Base-by-base conservation (phyloP, 768 basidiomycete genomes). In the Pulveroboletus sp. region DNA sequence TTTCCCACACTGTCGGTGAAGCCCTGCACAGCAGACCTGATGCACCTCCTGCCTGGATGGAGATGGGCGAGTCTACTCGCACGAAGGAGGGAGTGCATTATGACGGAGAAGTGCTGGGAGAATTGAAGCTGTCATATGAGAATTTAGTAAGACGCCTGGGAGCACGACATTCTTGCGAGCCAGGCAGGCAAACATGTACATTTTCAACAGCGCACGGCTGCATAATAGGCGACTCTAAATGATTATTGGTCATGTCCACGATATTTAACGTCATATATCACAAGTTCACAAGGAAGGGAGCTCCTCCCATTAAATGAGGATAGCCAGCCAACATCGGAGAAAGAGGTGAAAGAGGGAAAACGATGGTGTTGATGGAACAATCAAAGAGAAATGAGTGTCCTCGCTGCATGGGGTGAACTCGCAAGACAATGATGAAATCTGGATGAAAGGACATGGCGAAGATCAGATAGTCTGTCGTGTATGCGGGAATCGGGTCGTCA, bases 1-100 rank as follows among this genome's bases (percentile, higher is more conserved):
- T 93, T 93, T 54, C 94, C 95, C 37, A 98, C 79, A 23, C 93
- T 85, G 6, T 86, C 91, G 10, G 79, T 81, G 70, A 98, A 93
- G 39, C 94, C 91, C 46, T 86, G 71, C 22, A 85, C 86, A 16
- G 75, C 57, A 19, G 77, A 73, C 19, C 72, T 66, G 34, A 77
- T 73, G 13, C 62, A 51, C 68, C 72, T 53, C 55, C 62, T 48
- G 41, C 40, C 41, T n/a, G 11, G 39, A 53, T 46, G 42, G 17
- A 30, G 32, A 59, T 6, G 49, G 45, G 58, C 48, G 57, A 65
- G 40, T 59, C 53, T 46, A 62, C 68, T 32, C 69, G 59, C 29
- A 59, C 64, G 49, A 61, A 68, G 31, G 68, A 66, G 71, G 71
- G 64, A 53, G 37, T 62, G 51, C 54, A 60, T 53, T 27, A n/a